Conservation (phyloP, 352 stramenopile species). For the Paralagenidium karlingii region DNA sequence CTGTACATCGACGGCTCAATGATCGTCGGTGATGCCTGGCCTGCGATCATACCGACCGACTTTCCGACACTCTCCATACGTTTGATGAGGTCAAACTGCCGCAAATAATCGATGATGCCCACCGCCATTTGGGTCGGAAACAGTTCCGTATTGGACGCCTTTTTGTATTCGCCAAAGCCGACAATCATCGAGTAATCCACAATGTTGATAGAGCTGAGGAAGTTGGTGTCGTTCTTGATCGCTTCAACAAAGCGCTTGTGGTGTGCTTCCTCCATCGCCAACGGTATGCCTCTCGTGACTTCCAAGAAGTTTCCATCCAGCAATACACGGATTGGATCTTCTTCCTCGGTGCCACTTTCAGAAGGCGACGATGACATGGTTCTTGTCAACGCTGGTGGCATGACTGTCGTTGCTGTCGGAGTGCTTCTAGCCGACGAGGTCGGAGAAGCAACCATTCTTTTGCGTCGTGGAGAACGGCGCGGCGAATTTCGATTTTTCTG, state of each 20-base stretch:
- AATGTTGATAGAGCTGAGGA: slow-evolving; percentile 97
- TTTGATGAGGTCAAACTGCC: slow-evolving; percentile 98
- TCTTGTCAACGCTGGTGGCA: too few relatives aligned
- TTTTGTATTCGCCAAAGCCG: slow-evolving; percentile 43
- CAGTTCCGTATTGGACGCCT: slow-evolving; percentile 9
- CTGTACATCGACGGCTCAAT: slow-evolving; percentile 96
- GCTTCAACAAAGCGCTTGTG: slow-evolving; percentile 66
- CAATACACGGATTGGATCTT: slow-evolving; percentile 27
- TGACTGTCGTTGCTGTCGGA: background rate
- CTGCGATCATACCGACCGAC: slow-evolving; percentile 96
- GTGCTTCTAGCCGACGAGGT: too few relatives aligned
- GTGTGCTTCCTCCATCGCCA: slow-evolving; percentile 56
- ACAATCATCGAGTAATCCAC: slow-evolving; percentile 99
- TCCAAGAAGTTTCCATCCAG: slow-evolving; percentile 82
- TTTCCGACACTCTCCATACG: slow-evolving; percentile 98
- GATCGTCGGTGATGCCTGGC: slow-evolving; percentile 95
- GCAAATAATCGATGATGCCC: slow-evolving; percentile 99
- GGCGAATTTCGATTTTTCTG: background rate
- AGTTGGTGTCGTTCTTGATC: slow-evolving; percentile 95
- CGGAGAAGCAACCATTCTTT: too few relatives aligned
- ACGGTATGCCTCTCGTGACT: slow-evolving; percentile 59
- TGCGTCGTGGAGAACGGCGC: too few relatives aligned
- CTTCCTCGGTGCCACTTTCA: slow-evolving; percentile 7
- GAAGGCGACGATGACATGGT: too few relatives aligned
- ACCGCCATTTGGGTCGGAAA: slow-evolving; percentile 86